Percentiles rank a stretch among this genome's conserved stretches.
Evolutionary conservation across 495 filamentous ascomycete species (phyloP).

Genomic region (Daldinia loculata): DNA sequence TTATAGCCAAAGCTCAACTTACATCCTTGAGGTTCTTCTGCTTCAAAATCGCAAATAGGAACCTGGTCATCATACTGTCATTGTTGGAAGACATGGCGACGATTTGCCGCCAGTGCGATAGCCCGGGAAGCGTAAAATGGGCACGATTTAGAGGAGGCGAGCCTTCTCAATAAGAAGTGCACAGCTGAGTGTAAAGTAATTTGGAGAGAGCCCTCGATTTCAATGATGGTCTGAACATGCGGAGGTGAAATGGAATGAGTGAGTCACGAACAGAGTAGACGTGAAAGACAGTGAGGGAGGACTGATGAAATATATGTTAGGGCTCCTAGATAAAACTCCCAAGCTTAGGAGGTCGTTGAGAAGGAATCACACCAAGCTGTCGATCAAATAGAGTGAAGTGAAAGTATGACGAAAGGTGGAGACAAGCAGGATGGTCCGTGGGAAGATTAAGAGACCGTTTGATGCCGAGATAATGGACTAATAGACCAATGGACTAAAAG

Average conservation of each 20-base stretch:
- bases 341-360: slow-evolving; percentile 33
- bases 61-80: slow-evolving; percentile 64
- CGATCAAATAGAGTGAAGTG: slow-evolving; percentile 39
- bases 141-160: slow-evolving; percentile 19
- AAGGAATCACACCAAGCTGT: slow-evolving; percentile 43
- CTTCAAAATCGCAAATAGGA: slow-evolving; percentile 79
- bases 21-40: slow-evolving; percentile 79
- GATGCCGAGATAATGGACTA: slow-evolving; percentile 39
- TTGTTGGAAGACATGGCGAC: slow-evolving; percentile 56
- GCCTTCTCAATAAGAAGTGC: slow-evolving; percentile 43
- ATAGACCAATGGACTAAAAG: slow-evolving; percentile 41
- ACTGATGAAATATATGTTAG: slow-evolving; percentile 47
- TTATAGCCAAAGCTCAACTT: slow-evolving; percentile 42
- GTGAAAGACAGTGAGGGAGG: slow-evolving; percentile 53
- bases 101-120: slow-evolving; percentile 8
- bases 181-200: slow-evolving; percentile 37
- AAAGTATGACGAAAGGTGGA: slow-evolving; percentile 41
- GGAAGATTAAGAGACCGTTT: slow-evolving; percentile 27
- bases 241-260: slow-evolving; percentile 46
- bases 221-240: slow-evolving; percentile 40
- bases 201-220: slow-evolving; percentile 27
- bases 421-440: slow-evolving; percentile 22
- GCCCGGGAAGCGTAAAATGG: slow-evolving; percentile 13
- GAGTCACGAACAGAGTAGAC: slow-evolving; percentile 44
- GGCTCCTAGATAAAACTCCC: slow-evolving; percentile 40